These are phyloP conservation scores for Coemansia sp. DNA, from an alignment of 192 early-diverging fungal genomes.

Conservation along the genomic window DNA sequence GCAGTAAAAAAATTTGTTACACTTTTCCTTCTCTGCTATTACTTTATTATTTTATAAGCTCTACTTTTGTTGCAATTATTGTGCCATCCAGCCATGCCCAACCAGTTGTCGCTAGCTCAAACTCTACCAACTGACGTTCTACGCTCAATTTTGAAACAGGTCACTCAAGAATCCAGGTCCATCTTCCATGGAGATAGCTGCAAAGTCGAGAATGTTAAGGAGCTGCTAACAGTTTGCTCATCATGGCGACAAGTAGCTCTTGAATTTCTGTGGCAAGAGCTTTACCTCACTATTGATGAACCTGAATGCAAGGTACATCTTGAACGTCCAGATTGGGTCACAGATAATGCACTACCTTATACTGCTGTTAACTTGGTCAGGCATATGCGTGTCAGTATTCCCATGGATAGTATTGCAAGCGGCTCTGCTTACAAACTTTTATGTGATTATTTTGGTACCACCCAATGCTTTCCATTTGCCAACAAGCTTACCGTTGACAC, in stretches of 20 bases:
- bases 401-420: background rate
- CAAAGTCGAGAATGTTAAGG: background rate
- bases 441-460: background rate
- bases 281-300: background rate
- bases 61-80: background rate
- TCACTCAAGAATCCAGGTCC: background rate
- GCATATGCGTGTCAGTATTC: background rate
- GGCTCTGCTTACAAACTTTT: background rate
- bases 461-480: background rate
- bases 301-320: background rate
- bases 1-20: too few relatives aligned
- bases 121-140: background rate
- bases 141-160: background rate
- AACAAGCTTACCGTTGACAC: background rate
- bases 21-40: too few relatives aligned
- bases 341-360: background rate
- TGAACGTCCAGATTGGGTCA: background rate
- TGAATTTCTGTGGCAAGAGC: background rate
- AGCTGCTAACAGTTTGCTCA: background rate
- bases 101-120: background rate
- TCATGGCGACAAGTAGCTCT: background rate
- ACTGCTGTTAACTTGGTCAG: background rate
- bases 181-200: background rate
- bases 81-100: background rate
- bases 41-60: background rate